Percentiles rank a stretch among this genome's conserved stretches.
These are phyloP conservation scores for Talaromyces nanjingensis DNA, from an alignment of 495 filamentous ascomycete species.

Conservation along the genomic window DNA sequence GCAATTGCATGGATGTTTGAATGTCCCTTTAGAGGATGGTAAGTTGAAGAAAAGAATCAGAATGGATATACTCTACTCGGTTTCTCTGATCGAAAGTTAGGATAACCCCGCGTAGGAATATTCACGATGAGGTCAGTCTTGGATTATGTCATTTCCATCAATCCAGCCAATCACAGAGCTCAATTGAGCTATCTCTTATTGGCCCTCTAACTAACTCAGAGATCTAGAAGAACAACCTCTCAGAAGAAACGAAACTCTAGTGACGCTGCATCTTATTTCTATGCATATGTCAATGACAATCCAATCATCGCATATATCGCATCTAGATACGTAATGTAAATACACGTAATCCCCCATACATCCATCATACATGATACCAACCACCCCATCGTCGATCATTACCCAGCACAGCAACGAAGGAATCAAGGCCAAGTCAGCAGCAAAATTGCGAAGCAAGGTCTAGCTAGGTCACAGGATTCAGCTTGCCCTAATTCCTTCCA, in stretches of 20 bases:
- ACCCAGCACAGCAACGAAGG: not conserved
- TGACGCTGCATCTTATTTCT: not conserved
- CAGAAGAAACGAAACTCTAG: not conserved
- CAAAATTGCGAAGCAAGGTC: not conserved
- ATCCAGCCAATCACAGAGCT: not conserved
- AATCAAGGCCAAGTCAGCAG: not conserved
- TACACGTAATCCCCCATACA: not conserved
- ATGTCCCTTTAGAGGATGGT: not conserved
- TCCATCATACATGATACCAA: not conserved
- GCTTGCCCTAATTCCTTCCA: not conserved
- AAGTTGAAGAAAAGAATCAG: not conserved
- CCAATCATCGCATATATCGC: not conserved
- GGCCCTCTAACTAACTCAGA: too few species aligned
- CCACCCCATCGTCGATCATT: not conserved
- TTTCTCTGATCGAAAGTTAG: not conserved
- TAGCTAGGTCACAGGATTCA: not conserved
- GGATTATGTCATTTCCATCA: not conserved
- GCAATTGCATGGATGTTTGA: not conserved
- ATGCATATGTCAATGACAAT: not conserved
- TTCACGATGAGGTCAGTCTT: not conserved
- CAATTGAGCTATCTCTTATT: not conserved
- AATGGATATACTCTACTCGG: not conserved
- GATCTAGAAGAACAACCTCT: too few species aligned
- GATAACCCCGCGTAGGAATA: not conserved
- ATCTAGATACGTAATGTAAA: not conserved